Conservation (phyloP, 306 rosid genomes). For the Prunus mume region DNA sequence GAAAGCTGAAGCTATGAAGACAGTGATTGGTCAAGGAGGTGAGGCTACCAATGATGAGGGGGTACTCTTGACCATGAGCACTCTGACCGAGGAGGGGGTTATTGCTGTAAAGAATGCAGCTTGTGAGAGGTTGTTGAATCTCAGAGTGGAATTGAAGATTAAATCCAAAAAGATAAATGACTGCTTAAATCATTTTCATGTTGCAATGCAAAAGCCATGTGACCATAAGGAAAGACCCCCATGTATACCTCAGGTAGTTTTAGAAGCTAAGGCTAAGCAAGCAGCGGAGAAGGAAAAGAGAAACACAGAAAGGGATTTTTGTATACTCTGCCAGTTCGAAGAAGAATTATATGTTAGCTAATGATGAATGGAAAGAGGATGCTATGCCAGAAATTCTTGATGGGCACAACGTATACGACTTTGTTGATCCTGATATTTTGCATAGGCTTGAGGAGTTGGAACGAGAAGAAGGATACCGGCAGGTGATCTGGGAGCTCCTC, state of each 20-base stretch:
- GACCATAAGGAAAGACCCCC: conserved; percentile 73
- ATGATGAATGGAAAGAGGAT: conserved; percentile 91
- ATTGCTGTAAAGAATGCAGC: conserved; percentile 82
- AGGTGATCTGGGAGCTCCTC: conserved; percentile 1
- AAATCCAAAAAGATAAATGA: conserved; percentile 73
- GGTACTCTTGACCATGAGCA: conserved; percentile 78
- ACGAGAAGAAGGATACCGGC: conserved; percentile 63
- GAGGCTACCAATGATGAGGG: conserved; percentile 55
- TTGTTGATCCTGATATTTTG: conserved; percentile 71
- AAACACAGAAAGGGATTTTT: conserved; percentile 50
- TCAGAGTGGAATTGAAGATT: conserved; percentile 81
- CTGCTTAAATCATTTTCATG: conserved; percentile 73
- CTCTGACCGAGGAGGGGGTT: conserved; percentile 79
- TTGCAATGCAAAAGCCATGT: conserved; percentile 71
- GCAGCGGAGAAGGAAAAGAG: conserved; percentile 17
- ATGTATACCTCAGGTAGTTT: conserved; percentile 66
- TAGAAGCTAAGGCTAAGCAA: conserved; percentile 65
- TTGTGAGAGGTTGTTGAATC: conserved; percentile 72
- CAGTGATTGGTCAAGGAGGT: conserved; percentile 71
- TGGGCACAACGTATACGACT: conserved; percentile 86
- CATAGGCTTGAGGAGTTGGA: conserved; percentile 78
- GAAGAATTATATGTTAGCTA: conserved; percentile 66
- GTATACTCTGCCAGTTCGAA: conserved; percentile 78
- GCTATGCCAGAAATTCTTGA: conserved; percentile 77
- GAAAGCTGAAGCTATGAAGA: conserved; percentile 82